A percentile compares a stretch with the other conserved stretches of the same genome.
Conservation (phyloP, 441 rosid genomes). For the Manihot esculenta region DNA sequence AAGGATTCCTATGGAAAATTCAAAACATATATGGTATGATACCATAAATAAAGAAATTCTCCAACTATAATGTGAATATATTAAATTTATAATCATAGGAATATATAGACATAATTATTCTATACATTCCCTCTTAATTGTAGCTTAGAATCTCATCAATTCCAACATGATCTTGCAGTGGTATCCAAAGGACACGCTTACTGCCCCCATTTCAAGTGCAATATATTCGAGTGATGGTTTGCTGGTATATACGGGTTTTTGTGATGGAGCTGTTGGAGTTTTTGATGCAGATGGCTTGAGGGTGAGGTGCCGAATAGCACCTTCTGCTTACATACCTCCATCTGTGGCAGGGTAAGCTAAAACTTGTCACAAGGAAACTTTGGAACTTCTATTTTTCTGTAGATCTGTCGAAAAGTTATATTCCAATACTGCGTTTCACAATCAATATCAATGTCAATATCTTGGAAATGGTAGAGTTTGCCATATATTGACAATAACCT, state of each 20-base stretch:
- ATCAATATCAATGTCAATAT: not conserved
- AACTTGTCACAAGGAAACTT: not conserved
- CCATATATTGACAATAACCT: not conserved
- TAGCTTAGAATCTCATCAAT: too few species aligned
- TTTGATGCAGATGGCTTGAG: conserved; percentile 51
- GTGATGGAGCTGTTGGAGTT: conserved; percentile 61
- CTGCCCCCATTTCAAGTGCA: conserved; percentile 54
- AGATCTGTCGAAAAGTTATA: not conserved
- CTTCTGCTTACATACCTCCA: conserved; percentile 52
- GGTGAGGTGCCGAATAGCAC: conserved; percentile 52
- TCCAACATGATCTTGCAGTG: conserved; percentile 51
- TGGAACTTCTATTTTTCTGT: not conserved
- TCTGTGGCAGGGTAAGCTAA: conserved; percentile 33
- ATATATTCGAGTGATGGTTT: conserved; percentile 53
- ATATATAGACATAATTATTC: too few species aligned
- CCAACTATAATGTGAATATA: too few species aligned
- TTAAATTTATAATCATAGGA: too few species aligned
- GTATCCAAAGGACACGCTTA: conserved; percentile 49
- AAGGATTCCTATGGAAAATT: too few species aligned
- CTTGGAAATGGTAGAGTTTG: not conserved
- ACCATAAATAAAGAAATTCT: too few species aligned
- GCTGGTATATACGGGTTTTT: conserved; percentile 50
- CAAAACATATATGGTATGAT: too few species aligned
- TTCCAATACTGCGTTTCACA: not conserved
- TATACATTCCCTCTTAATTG: too few species aligned